phyloP scores from a whole-genome alignment of 148 eudicot genomes.

The Arbutus unedo region DNA sequence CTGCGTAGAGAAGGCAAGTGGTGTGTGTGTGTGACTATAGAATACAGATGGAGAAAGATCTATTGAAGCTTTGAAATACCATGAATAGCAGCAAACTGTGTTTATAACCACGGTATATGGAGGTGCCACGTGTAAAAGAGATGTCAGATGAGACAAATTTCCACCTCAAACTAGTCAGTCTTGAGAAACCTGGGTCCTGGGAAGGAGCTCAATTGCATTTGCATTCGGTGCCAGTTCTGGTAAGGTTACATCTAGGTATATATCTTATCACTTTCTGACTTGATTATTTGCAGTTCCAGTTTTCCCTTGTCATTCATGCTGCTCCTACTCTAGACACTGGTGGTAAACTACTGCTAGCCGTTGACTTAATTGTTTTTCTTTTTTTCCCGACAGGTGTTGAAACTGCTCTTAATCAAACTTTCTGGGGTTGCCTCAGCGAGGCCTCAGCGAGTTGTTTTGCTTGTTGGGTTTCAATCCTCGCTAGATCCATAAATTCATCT shows the following conservation, averaged over 20 bases:
- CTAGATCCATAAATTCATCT: background rate
- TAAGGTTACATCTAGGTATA: background rate
- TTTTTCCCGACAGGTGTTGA: background rate
- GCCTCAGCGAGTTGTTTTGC: background rate
- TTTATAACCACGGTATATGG: background rate
- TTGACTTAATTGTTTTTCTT: background rate
- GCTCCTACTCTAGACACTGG: background rate
- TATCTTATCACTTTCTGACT: background rate
- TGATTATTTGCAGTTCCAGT: background rate
- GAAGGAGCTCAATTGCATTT: background rate
- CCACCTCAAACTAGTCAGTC: background rate
- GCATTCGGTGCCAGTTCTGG: too few relatives aligned
- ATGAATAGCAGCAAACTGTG: background rate
- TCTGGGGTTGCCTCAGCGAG: background rate
- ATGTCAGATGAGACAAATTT: background rate
- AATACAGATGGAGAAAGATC: background rate
- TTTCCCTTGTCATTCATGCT: background rate
- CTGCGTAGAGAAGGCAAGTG: background rate
- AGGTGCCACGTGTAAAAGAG: background rate
- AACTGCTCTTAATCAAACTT: background rate
- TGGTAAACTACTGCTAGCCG: background rate
- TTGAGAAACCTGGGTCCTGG: background rate
- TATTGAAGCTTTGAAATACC: background rate
- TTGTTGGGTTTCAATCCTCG: background rate
- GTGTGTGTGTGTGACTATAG: background rate